A percentile compares a stretch with the other conserved stretches of the same genome.
phyloP scores from a whole-genome alignment of 2,329 filamentous ascomycete genomes.

The Aspergillus sp. region DNA sequence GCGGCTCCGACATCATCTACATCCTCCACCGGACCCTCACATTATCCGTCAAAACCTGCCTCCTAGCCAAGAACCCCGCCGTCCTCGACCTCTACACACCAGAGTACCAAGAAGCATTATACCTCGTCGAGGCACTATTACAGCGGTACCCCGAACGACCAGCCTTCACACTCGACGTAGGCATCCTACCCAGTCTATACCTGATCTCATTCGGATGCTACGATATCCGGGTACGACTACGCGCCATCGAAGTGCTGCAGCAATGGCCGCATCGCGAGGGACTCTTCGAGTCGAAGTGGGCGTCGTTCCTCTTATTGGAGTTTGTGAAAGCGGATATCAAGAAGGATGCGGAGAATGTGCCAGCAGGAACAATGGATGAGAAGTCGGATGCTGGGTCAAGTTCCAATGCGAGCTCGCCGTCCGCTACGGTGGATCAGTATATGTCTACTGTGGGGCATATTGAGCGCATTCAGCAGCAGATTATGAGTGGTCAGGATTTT shows the following conservation, averaged over 20 bases:
- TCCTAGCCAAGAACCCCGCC: not conserved
- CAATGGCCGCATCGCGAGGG: conserved; percentile 8
- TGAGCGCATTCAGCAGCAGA: not conserved
- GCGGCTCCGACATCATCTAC: conserved; percentile 1
- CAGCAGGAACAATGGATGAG: too few relatives aligned
- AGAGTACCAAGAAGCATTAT: not conserved
- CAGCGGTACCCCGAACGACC: not conserved
- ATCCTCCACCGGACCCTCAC: not conserved
- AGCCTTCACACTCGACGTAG: not conserved
- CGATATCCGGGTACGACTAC: not conserved
- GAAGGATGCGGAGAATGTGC: not conserved
- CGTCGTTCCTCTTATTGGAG: not conserved
- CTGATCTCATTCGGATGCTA: not conserved
- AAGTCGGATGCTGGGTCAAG: not conserved
- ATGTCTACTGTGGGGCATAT: not conserved
- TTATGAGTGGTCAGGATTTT: not conserved
- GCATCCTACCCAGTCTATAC: not conserved
- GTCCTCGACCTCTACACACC: not conserved
- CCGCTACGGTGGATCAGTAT: not conserved
- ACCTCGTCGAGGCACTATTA: not conserved
- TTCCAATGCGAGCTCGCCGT: not conserved
- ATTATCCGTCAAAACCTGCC: not conserved
- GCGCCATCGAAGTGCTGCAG: not conserved
- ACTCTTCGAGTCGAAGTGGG: conserved; percentile 4
- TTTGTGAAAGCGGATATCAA: not conserved